Evolutionary conservation across 257 asterid species (phyloP), one percentile per base, ranked within the genome.

Genomic region (Ilex aquifolium): DNA sequence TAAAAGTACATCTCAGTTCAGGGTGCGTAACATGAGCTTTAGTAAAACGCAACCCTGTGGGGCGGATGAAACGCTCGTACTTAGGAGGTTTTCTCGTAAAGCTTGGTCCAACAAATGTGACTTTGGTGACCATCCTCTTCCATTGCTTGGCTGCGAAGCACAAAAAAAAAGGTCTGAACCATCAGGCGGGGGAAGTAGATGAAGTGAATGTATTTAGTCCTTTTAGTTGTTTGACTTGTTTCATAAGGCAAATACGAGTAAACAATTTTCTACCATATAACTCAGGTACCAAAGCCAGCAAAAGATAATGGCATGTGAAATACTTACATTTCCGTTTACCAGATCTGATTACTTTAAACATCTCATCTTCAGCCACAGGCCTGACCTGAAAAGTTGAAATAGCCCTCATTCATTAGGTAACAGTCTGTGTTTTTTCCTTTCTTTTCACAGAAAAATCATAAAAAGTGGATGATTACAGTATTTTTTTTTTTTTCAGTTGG

Each of bases 91-190:
- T 92, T 72, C 99, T 89, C 2, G 97, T 92, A 71, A 92, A 92
- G 62, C 87, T 82, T 46, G 88, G 93, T 53, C 99, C 99, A 1
- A 92, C 96, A 55, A 92, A 92, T 10, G 97, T 92, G 31, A 93
- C 97, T 71, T 92, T 89, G 16, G 99, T 93, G 76, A 93, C 80
- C 99, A 93, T 93, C 75, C 99, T 89, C 88, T 93, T 93, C 99
- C 97, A 93, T 69, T 93, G 99, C 76, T 92, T 92, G 61, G 97
- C 99, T 92, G 88, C 72, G 70, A 68, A 69, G 14, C 5, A 3
- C 54, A 6, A 49, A 6, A 63, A 44, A 52, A 61, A 36, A 60
- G 32, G 40, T 51, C 9, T 32, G 12, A 30, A 62, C 3, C 36
- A 32, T 10, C 21, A 29, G 16, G 16, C 32, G 15, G 40, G 27